These are phyloP conservation scores for Exserohilum turcica DNA, from an alignment of 2,329 filamentous ascomycete species.

Conservation along the genomic window DNA sequence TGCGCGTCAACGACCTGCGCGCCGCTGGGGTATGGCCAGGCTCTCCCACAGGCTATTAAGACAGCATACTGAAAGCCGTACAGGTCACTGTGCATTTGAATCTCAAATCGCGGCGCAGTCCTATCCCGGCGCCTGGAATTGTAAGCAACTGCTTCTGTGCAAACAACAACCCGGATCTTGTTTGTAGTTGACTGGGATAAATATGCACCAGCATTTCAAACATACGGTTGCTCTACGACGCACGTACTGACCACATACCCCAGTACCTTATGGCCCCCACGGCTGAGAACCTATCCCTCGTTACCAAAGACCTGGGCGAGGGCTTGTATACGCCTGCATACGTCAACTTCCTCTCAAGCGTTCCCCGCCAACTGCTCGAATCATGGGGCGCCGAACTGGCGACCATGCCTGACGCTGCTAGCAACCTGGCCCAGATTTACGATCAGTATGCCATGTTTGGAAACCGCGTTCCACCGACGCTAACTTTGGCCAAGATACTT, in stretches of 20 bases:
- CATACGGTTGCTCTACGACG: no score
- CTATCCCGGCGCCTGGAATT: conserved; percentile 66
- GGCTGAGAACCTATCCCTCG: conserved; percentile 75
- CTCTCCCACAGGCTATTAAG: neutral
- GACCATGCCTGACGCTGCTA: conserved; percentile 79
- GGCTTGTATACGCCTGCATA: conserved; percentile 87
- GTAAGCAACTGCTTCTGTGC: neutral
- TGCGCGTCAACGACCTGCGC: conserved; percentile 90
- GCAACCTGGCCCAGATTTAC: conserved; percentile 88
- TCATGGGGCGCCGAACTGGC: conserved; percentile 86
- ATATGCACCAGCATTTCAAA: neutral
- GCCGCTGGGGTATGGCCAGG: conserved; percentile 70
- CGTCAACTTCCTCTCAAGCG: conserved; percentile 94
- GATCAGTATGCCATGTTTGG: conserved; percentile 64
- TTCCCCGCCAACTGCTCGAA: conserved; percentile 87
- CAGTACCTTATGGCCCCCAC: conserved; percentile 96
- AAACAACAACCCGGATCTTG: neutral
- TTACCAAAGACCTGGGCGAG: conserved; percentile 83
- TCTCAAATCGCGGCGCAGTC: conserved; percentile 78
- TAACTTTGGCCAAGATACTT: neutral
- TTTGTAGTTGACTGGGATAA: neutral
- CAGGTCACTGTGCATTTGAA: conserved; percentile 55
- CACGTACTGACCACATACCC: conserved; percentile 62
- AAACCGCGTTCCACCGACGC: neutral
- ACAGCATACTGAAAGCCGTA: conserved; percentile 69